These are phyloP conservation scores for Irpex sp. DNA, from an alignment of 1,284 basidiomycete species.

Conservation along the genomic window DNA sequence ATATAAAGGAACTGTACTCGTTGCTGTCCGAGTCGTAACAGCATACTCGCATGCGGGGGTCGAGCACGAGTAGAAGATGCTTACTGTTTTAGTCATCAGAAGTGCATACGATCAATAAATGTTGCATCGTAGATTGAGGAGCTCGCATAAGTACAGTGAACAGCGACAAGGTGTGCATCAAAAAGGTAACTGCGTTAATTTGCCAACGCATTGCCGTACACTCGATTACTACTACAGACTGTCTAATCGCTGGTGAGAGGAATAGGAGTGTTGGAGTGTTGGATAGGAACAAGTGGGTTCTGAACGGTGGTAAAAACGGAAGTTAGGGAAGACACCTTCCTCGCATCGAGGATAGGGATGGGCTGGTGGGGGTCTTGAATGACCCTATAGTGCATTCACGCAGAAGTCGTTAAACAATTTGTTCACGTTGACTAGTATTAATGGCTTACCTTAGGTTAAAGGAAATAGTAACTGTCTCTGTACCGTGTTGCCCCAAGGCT, in stretches of 20 bases:
- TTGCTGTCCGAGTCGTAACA: too few species aligned
- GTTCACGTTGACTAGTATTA: constrained; percentile 9
- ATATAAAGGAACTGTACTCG: too few species aligned
- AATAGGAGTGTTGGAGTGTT: neutral
- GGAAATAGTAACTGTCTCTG: constrained; percentile 22
- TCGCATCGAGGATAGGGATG: constrained; percentile 12
- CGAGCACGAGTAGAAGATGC: too few species aligned
- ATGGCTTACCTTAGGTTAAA: constrained; percentile 23
- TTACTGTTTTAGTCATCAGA: too few species aligned
- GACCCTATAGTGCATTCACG: neutral
- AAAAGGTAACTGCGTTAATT: too few species aligned
- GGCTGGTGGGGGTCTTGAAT: neutral
- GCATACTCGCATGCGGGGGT: too few species aligned
- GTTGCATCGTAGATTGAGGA: too few species aligned
- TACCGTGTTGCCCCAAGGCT: constrained; percentile 16
- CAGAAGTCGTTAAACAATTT: neutral
- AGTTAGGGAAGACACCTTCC: constrained; percentile 18
- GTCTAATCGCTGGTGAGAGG: neutral
- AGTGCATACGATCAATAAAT: too few species aligned
- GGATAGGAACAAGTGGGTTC: neutral
- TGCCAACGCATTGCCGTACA: neutral
- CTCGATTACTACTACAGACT: neutral
- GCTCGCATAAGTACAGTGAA: too few species aligned
- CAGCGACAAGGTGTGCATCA: too few species aligned
- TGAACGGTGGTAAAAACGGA: constrained; percentile 12